These are phyloP conservation scores for Termitomyces sp. DNA, from an alignment of 768 basidiomycete species.

Conservation along the genomic window DNA sequence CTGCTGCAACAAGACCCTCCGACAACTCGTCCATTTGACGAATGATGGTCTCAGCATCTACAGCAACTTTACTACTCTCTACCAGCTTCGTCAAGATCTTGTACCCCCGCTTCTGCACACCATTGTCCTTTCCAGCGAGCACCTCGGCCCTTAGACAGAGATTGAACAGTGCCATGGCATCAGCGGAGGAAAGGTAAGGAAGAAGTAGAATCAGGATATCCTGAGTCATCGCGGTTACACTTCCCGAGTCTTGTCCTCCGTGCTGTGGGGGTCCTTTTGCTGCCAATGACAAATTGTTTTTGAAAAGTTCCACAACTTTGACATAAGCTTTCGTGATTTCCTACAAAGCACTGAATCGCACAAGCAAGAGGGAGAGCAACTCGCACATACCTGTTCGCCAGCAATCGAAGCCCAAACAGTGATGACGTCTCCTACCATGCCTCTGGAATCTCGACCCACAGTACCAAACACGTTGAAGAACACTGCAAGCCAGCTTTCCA, in stretches of 20 bases:
- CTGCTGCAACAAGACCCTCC: constrained; percentile 69
- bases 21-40: constrained; percentile 62
- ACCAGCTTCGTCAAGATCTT: constrained; percentile 76
- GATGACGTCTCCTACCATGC: constrained; percentile 85
- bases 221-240: constrained; percentile 60
- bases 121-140: constrained; percentile 75
- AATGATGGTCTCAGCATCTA: constrained; percentile 58
- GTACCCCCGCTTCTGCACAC: constrained; percentile 94
- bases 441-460: constrained; percentile 69
- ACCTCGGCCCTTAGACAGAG: constrained; percentile 67
- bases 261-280: constrained; percentile 24
- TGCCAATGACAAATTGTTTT: constrained; percentile 51
- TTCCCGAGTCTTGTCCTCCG: constrained; percentile 33
- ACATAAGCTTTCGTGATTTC: constrained; percentile 79
- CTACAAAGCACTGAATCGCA: constrained; percentile 22
- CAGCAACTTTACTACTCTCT: constrained; percentile 55
- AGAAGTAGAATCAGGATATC: constrained; percentile 86
- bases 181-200: constrained; percentile 62
- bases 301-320: constrained; percentile 73
- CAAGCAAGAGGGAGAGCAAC: not conserved
- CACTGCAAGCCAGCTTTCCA: constrained; percentile 91
- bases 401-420: constrained; percentile 83
- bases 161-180: constrained; percentile 63
- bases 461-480: constrained; percentile 96
- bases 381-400: constrained; percentile 51